phyloP scores from a whole-genome alignment of 176 grass and related monocot species.

The Avena atlantica region DNA sequence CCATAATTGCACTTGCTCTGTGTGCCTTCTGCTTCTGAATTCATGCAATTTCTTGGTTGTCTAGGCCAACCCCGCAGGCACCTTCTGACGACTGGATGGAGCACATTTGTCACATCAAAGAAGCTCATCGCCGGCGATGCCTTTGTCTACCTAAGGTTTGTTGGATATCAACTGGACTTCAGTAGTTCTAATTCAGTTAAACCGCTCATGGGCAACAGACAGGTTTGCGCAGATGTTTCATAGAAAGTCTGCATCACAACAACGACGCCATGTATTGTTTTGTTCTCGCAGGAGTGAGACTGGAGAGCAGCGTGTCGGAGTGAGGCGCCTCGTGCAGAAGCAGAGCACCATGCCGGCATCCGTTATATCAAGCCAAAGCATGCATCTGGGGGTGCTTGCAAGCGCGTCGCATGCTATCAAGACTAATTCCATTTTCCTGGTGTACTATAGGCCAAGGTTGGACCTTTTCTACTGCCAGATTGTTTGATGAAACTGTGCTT shows the following conservation, averaged over 20 bases:
- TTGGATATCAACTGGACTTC: conserved; percentile 15
- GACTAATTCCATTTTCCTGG: conserved; percentile 86
- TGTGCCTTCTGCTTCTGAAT: conserved; percentile 13
- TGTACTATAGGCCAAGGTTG: conserved; percentile 97
- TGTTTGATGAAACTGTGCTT: neutral
- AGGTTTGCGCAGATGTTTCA: conserved; percentile 22
- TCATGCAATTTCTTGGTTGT: conserved; percentile 33
- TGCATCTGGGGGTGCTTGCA: conserved; percentile 98
- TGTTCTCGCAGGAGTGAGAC: conserved; percentile 71
- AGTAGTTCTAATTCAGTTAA: neutral
- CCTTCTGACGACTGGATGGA: conserved; percentile 96
- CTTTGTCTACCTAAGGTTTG: conserved; percentile 90
- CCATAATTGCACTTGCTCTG: neutral
- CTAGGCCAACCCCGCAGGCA: conserved; percentile 94
- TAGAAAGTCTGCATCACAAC: conserved; percentile 17
- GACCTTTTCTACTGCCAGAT: neutral
- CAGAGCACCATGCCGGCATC: conserved; percentile 79
- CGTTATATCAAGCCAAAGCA: conserved; percentile 98
- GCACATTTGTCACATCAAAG: conserved; percentile 93
- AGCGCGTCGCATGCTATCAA: conserved; percentile 90
- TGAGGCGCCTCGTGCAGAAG: conserved; percentile 81
- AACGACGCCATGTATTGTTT: neutral
- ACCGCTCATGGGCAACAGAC: neutral
- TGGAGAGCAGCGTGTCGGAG: conserved; percentile 86
- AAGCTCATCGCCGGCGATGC: conserved; percentile 86